Base-by-base conservation (phyloP, 306 rosid genomes). In the Sesbania bispinosa region DNA sequence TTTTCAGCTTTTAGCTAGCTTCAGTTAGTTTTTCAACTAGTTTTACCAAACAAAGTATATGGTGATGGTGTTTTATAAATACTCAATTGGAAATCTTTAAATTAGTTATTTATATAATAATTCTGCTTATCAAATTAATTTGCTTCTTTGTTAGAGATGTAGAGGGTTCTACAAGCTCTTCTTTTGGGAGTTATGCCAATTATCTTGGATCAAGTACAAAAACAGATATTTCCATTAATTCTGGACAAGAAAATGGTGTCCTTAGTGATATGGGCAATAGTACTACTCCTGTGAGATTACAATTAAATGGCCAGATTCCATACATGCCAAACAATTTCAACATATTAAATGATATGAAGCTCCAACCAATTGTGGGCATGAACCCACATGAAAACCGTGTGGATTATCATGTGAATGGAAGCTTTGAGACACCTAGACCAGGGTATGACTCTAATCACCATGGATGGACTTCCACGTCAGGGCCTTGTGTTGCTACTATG, bases 381-480 rank as follows among this genome's bases (percentile, higher is more conserved):
- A 87, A 79, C 54, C 88, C 87, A 14, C 92, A 71, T 20, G 93
- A 87, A 69, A 89, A 83, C 61, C 67, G 77, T 55, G 74, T 84
- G 52, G 90, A 89, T 69, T 84, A 81, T 86, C 83, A 80, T 75
- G 85, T 84, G 54, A 87, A 80, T 82, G 94, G 84, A 79, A 83
- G 76, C 62, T 90, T 85, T 71, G 96, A 84, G 81, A 83, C 81
- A 68, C 80, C 87, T 32, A 85, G 83, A 73, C 82, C 77, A 71
- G 87, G 64, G 16, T 89, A 61, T 51, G 93, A 87, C 54, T 32
- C 92, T 59, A 76, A 66, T 43, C 90, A 89, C 32, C 88, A 80
- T 68, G 81, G 75, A 45, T 94, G 99, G 99, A 88, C 86, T 69
- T 82, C 96, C 43, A 67, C 96, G 11, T 83, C 96, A 27, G 91